phyloP scores from a whole-genome alignment of 2,329 filamentous ascomycete genomes.

The Penicillium occitanis region DNA sequence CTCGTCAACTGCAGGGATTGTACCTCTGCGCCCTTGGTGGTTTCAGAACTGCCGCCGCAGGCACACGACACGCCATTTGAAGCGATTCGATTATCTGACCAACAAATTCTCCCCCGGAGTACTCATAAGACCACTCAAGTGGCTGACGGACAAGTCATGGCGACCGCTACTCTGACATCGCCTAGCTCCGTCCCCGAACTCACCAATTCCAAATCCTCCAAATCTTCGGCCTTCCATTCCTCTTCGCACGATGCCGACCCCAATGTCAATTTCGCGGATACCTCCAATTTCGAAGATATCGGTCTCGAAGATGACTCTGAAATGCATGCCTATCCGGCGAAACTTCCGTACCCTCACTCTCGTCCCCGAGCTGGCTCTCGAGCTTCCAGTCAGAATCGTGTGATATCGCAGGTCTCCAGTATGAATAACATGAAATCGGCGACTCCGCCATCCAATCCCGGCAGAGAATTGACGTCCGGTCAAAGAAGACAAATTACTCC shows the following conservation, averaged over 20 bases:
- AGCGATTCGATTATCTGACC: background rate
- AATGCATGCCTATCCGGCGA: conserved; percentile 6
- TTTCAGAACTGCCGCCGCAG: background rate
- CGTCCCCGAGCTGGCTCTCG: conserved; percentile 21
- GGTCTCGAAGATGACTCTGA: conserved; percentile 69
- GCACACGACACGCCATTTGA: conserved; percentile 6
- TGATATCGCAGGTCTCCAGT: conserved; percentile 6
- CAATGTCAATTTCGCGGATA: conserved; percentile 67
- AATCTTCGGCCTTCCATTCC: conserved; percentile 84
- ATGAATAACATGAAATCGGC: conserved; percentile 8
- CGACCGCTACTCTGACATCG: conserved; percentile 23
- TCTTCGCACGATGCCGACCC: conserved; percentile 71
- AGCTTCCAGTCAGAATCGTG: conserved; percentile 17
- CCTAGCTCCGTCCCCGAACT: conserved; percentile 75
- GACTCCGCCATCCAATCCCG: conserved; percentile 8
- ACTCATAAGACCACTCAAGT: background rate
- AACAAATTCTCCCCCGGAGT: background rate
- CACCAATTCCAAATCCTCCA: conserved; percentile 82
- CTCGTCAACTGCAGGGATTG: background rate
- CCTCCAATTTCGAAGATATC: conserved; percentile 89
- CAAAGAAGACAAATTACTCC: conserved; percentile 16
- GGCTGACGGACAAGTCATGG: conserved; percentile 10
- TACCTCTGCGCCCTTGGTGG: background rate
- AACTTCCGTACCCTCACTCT: conserved; percentile 16
- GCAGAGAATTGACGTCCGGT: conserved; percentile 16